phyloP scores from a whole-genome alignment of 495 filamentous ascomycete species.

The Tuber brumale region DNA sequence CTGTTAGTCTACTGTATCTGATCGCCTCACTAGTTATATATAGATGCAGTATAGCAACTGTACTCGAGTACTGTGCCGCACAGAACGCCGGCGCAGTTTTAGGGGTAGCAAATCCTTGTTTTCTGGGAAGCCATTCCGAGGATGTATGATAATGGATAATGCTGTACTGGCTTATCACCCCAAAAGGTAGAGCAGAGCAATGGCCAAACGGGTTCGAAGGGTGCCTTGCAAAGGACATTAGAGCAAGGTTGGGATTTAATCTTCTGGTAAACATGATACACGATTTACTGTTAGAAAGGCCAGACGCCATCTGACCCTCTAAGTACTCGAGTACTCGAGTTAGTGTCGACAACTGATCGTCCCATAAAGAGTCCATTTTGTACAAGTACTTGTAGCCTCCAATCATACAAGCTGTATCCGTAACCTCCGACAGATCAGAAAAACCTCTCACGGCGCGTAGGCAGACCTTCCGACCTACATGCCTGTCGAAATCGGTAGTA shows the following conservation, averaged over 20 bases:
- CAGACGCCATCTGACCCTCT: too few species aligned
- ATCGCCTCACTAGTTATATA: neutral
- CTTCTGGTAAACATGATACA: neutral
- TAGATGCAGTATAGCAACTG: too few species aligned
- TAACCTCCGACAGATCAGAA: neutral
- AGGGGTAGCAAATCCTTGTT: neutral
- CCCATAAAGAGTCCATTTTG: neutral
- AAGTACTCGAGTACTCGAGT: too few species aligned
- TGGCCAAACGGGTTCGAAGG: neutral
- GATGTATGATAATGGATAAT: neutral
- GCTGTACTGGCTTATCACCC: too few species aligned
- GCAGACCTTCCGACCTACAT: too few species aligned
- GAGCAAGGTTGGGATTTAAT: neutral
- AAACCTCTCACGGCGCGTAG: neutral
- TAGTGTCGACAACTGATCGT: neutral
- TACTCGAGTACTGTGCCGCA: neutral
- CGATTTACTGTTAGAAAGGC: too few species aligned
- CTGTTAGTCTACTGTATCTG: neutral
- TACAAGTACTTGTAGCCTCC: neutral
- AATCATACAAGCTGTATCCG: neutral
- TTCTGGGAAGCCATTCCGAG: neutral
- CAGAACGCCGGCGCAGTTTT: neutral
- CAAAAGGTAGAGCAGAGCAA: too few species aligned
- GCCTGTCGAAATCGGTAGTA: too few species aligned
- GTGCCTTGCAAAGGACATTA: neutral